phyloP scores from a whole-genome alignment of 345 rosid species.

The Ceriops zippeliana region DNA sequence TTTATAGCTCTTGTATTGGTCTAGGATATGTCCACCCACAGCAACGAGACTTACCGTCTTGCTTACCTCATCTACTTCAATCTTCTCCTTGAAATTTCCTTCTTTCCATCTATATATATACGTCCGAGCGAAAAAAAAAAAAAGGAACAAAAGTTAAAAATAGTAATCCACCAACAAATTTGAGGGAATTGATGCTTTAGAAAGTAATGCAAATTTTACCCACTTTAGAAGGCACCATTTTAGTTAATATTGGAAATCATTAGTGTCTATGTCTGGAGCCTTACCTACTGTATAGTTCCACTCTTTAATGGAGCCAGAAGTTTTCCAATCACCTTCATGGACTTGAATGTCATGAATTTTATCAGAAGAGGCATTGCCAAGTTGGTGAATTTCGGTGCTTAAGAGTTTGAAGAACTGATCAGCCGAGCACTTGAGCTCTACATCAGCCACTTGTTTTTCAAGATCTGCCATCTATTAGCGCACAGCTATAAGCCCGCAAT shows the following conservation, averaged over 20 bases:
- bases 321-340: conserved; percentile 36
- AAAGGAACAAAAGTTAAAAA: too few relatives aligned
- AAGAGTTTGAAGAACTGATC: neutral
- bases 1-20: conserved; percentile 26
- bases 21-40: conserved; percentile 29
- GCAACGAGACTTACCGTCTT: conserved; percentile 10
- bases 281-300: conserved; percentile 36
- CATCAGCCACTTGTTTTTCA: neutral
- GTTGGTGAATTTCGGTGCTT: conserved; percentile 15
- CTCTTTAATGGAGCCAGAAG: conserved; percentile 23
- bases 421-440: conserved; percentile 1
- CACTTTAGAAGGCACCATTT: neutral
- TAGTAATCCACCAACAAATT: too few relatives aligned
- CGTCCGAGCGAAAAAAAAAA: neutral
- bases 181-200: too few relatives aligned
- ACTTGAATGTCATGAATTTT: conserved; percentile 19
- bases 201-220: neutral
- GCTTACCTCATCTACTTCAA: conserved; percentile 26
- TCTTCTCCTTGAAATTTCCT: conserved; percentile 27
- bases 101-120: conserved; percentile 20
- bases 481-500: too few relatives aligned
- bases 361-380: conserved; percentile 18
- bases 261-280: neutral
- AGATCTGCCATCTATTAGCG: neutral
- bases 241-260: neutral